These are phyloP conservation scores for Pelagophyceae sp. DNA, from an alignment of 352 stramenopile species.

Conservation along the genomic window DNA sequence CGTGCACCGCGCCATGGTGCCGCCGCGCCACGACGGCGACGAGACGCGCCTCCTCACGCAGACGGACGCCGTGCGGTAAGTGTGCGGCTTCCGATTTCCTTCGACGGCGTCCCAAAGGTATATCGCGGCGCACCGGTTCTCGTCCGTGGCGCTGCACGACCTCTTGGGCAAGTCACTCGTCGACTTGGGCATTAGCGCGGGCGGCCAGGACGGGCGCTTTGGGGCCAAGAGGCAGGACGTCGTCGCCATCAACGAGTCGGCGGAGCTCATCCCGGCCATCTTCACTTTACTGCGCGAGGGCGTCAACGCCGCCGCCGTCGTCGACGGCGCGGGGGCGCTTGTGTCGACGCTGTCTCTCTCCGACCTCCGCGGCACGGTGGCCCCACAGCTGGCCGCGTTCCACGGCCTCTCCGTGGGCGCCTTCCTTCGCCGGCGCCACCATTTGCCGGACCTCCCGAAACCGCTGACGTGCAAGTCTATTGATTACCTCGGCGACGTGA, in stretches of 20 bases:
- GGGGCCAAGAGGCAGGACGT: not conserved
- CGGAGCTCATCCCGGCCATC: not conserved
- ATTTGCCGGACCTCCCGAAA: not conserved
- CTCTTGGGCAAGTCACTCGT: not conserved
- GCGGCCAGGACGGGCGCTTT: too few species aligned
- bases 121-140: too few species aligned
- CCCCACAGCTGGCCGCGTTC: not conserved
- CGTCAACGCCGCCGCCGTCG: not conserved
- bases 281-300: not conserved
- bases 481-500: not conserved
- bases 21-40: not conserved
- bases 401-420: not conserved
- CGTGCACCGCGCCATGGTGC: not conserved
- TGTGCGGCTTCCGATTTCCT: not conserved
- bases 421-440: not conserved
- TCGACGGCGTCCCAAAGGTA: too few species aligned
- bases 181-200: not conserved
- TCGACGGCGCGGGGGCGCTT: not conserved
- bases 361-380: not conserved
- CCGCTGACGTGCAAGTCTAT: not conserved
- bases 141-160: not conserved
- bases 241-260: not conserved
- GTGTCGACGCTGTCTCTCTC: not conserved
- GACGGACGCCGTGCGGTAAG: not conserved
- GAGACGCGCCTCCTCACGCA: not conserved